phyloP scores from a whole-genome alignment of 1,139 yeast species.

The Yamadazyma oceani region DNA sequence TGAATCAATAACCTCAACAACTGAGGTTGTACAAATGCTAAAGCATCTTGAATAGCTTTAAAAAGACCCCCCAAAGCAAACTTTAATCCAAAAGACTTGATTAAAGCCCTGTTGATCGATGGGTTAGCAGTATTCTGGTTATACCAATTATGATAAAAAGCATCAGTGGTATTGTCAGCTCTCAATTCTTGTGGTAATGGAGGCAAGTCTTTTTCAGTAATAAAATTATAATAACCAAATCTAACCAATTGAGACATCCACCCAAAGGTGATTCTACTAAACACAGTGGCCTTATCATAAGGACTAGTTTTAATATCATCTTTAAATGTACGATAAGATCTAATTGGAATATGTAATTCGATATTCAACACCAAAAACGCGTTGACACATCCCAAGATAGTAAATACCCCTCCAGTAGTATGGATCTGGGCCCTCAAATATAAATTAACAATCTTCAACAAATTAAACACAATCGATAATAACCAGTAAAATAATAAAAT shows the following conservation, averaged over 20 bases:
- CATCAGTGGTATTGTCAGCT: slow-evolving; percentile 48
- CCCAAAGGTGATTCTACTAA: slow-evolving; percentile 73
- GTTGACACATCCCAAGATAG: slow-evolving; percentile 49
- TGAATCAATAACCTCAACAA: slow-evolving; percentile 69
- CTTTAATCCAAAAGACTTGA: slow-evolving; percentile 67
- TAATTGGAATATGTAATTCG: slow-evolving; percentile 52
- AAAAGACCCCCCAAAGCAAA: slow-evolving; percentile 74
- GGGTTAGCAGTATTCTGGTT: slow-evolving; percentile 45
- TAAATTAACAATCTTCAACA: slow-evolving; percentile 43
- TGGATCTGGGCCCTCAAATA: slow-evolving; percentile 43
- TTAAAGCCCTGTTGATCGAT: slow-evolving; percentile 64
- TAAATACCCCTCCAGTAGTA: slow-evolving; percentile 40
- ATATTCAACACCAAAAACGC: slow-evolving; percentile 51
- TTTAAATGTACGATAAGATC: slow-evolving; percentile 40
- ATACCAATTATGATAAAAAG: slow-evolving; percentile 65
- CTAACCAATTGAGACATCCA: slow-evolving; percentile 96
- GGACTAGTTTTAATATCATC: slow-evolving; percentile 52
- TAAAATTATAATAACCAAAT: slow-evolving; percentile 71
- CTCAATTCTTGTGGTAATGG: slow-evolving; percentile 67
- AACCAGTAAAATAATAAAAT: slow-evolving; percentile 78
- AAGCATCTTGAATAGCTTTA: slow-evolving; percentile 73
- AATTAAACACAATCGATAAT: slow-evolving; percentile 44
- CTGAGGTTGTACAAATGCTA: slow-evolving; percentile 90
- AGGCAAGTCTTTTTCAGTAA: slow-evolving; percentile 80
- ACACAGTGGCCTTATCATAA: slow-evolving; percentile 78